Evolutionary conservation across 1,139 yeast genomes (phyloP).

Genomic region (Candida glucosophila): DNA sequence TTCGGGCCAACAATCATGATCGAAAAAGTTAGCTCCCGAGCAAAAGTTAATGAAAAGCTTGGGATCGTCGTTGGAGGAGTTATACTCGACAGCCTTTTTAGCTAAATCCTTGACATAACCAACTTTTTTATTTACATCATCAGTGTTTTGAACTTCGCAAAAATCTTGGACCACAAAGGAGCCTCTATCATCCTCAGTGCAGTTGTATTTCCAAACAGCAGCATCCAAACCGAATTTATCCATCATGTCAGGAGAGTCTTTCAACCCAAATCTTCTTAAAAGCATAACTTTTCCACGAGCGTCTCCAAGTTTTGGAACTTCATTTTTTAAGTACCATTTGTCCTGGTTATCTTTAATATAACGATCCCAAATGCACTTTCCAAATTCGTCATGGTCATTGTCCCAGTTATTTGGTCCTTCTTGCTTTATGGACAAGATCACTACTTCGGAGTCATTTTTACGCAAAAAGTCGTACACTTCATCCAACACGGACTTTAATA

Average conservation of each 20-base stretch:
- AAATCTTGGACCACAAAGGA: constrained; percentile 62
- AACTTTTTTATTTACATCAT: constrained; percentile 51
- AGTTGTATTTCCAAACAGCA: constrained; percentile 58
- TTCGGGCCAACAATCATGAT: constrained; percentile 69
- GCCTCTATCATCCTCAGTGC: constrained; percentile 60
- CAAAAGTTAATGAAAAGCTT: constrained; percentile 67
- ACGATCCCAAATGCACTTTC: constrained; percentile 53
- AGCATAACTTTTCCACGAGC: constrained; percentile 60
- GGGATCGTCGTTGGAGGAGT: constrained; percentile 34
- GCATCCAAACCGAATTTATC: constrained; percentile 60
- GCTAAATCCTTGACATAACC: constrained; percentile 50
- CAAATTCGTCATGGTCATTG: constrained; percentile 55
- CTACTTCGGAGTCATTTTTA: constrained; percentile 48
- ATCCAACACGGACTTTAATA: constrained; percentile 36
- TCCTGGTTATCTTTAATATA: constrained; percentile 44
- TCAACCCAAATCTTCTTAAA: constrained; percentile 64
- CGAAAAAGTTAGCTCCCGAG: constrained; percentile 67
- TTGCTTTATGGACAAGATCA: constrained; percentile 62
- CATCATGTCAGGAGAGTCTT: constrained; percentile 30
- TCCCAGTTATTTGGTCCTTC: constrained; percentile 68
- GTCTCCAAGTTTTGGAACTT: constrained; percentile 52
- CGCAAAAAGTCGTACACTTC: constrained; percentile 55
- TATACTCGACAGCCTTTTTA: constrained; percentile 44
- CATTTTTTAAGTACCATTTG: constrained; percentile 53
- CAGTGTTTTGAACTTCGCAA: constrained; percentile 50